A percentile compares a stretch with the other conserved stretches of the same genome.
Evolutionary conservation across 805 yeast species (phyloP).

Genomic region (Ogataea thermomethanolica): DNA sequence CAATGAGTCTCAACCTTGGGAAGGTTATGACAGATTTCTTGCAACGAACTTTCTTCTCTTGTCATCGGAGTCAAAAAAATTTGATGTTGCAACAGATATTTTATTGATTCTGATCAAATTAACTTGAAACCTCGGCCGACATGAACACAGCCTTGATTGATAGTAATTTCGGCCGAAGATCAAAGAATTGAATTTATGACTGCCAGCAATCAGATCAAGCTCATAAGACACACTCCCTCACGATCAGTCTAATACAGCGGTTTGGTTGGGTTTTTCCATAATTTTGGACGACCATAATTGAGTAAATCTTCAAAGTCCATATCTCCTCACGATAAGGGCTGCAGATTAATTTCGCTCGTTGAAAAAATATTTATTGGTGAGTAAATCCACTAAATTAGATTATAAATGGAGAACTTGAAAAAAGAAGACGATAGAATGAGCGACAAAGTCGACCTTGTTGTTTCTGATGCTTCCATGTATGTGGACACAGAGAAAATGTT

Average conservation of each 20-base stretch:
- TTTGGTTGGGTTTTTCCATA: too few species aligned
- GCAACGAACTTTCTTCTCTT: slow-evolving; percentile 1
- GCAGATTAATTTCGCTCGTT: slow-evolving; percentile 1
- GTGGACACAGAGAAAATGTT: slow-evolving; percentile 20
- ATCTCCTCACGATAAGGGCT: not conserved
- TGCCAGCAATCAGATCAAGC: too few species aligned
- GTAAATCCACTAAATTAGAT: not conserved
- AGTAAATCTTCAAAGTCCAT: not conserved
- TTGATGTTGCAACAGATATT: not conserved
- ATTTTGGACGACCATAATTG: slow-evolving; percentile 1
- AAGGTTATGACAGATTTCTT: slow-evolving; percentile 25
- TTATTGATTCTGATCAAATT: not conserved
- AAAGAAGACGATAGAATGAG: slow-evolving; percentile 1
- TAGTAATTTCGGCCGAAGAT: slow-evolving; percentile 5
- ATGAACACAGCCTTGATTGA: slow-evolving; percentile 6
- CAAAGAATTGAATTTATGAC: not conserved
- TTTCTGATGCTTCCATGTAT: slow-evolving; percentile 12
- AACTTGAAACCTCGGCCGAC: slow-evolving; percentile 4
- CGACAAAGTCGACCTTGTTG: slow-evolving; percentile 13
- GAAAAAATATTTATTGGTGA: slow-evolving; percentile 1
- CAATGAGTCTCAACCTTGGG: slow-evolving; percentile 34
- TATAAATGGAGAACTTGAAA: not conserved
- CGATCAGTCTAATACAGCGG: too few species aligned
- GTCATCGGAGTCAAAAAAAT: not conserved
- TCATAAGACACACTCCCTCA: too few species aligned